Base-by-base conservation (phyloP, 176 grass and related monocot genomes). In the Eremochloa ophiuroides region DNA sequence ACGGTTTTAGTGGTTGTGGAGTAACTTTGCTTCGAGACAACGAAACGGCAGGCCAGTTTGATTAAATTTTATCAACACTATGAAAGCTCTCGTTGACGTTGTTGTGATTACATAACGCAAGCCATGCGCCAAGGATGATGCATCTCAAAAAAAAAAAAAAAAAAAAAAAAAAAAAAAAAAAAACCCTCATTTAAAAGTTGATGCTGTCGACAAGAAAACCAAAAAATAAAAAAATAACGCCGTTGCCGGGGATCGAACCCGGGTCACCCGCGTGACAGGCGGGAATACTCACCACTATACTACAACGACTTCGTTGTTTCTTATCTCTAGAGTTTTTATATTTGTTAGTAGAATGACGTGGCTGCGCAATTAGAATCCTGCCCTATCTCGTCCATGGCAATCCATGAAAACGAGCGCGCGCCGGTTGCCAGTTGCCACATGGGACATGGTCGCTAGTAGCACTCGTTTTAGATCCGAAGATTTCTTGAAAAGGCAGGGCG, bases 241-340 rank as follows among this genome's bases (percentile, higher is more conserved):
- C 91, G 89, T 88, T 97, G 89, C 89, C 89, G 94, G 94, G 91
- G 89, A 97, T 97, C 89, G 91, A 97, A 97, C 91, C 91, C 89
- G 89, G 85, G 89, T 91, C 85, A 23, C 85, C 83, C 85, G 86
- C 90, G 86, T 94, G 95, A 91, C 94, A 94, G 95, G 92, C 92
- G 88, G 88, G 84, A 87, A 98, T 91, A 98, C 95, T 94, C 71
- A 94, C 88, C 95, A 94, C 90, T 91, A 91, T 93, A 87, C 92
- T 98, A 93, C 90, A 91, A 94, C 92, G 92, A 97, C 53, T n/a
- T n/a, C n/a, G n/a, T n/a, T n/a, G n/a, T n/a, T n/a, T n/a, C n/a
- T n/a, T n/a, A n/a, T n/a, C n/a, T n/a, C n/a, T n/a, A n/a, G n/a
- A n/a, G n/a, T n/a, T n/a, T n/a, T n/a, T n/a, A n/a, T n/a, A n/a